Evolutionary conservation across 2,329 filamentous ascomycete species (phyloP).

Genomic region (Colletotrichum salicis): DNA sequence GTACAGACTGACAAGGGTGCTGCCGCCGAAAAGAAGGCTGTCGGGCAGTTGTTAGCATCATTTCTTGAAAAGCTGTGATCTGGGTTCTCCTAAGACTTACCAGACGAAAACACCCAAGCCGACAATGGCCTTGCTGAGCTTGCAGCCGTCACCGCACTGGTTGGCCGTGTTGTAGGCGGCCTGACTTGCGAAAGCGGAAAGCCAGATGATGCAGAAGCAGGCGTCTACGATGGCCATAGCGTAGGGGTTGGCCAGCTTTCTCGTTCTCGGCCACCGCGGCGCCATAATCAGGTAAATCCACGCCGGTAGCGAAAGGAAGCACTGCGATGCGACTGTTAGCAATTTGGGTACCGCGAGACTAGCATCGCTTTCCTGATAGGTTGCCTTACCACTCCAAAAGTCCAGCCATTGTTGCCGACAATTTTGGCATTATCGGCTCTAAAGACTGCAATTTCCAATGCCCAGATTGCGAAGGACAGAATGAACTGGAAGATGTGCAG

Average conservation of each 20-base stretch:
- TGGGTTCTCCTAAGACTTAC: conserved; percentile 55
- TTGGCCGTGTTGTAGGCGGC: conserved; percentile 70
- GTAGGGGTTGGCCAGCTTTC: conserved; percentile 69
- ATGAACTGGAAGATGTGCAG: conserved; percentile 67
- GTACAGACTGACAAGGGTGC: conserved; percentile 68
- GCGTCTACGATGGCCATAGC: conserved; percentile 69
- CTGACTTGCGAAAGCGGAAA: conserved; percentile 74
- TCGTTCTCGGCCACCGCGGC: conserved; percentile 70
- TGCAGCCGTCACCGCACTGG: conserved; percentile 66
- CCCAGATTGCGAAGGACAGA: conserved; percentile 66
- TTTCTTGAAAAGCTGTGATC: neutral
- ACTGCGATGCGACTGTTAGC: conserved; percentile 53
- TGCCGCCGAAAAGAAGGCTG: conserved; percentile 66
- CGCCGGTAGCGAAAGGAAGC: conserved; percentile 71
- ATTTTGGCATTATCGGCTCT: conserved; percentile 58
- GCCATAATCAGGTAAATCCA: conserved; percentile 74
- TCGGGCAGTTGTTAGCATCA: conserved; percentile 31
- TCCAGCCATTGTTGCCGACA: conserved; percentile 70
- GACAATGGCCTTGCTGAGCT: conserved; percentile 71
- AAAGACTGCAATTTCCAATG: conserved; percentile 70
- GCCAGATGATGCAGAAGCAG: conserved; percentile 70
- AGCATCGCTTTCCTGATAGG: conserved; percentile 10
- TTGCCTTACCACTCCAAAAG: conserved; percentile 69
- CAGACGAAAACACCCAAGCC: conserved; percentile 71
- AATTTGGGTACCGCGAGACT: neutral